These are phyloP conservation scores for Artemisia argyi DNA, from an alignment of 129 eudicot species.

Conservation along the genomic window DNA sequence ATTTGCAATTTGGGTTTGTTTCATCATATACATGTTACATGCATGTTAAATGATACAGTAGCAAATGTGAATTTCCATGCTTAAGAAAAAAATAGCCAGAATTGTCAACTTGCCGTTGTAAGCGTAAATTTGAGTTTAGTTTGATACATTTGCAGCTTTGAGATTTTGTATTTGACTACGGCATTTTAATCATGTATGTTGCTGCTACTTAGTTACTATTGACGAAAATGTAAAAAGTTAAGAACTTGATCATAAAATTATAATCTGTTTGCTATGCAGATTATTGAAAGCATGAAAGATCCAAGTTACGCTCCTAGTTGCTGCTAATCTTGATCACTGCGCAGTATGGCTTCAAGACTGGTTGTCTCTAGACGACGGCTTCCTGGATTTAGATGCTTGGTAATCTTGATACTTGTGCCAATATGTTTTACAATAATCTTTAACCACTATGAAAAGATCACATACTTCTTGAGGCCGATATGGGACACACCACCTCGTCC, in stretches of 20 bases:
- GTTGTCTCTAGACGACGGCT: slow-evolving; percentile 31
- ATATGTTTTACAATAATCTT: slow-evolving; percentile 33
- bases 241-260: too few species aligned
- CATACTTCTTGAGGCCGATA: slow-evolving; percentile 83
- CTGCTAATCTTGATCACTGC: slow-evolving; percentile 9
- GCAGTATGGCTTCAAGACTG: slow-evolving; percentile 50
- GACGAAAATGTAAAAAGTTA: too few species aligned
- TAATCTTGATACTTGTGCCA: slow-evolving; percentile 48
- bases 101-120: neutral
- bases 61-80: too few species aligned
- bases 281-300: neutral
- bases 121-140: slow-evolving; percentile 1
- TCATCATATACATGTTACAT: neutral
- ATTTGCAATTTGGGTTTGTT: slow-evolving; percentile 1
- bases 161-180: too few species aligned
- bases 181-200: too few species aligned
- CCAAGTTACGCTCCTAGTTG: slow-evolving; percentile 15
- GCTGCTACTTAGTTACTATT: too few species aligned
- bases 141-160: neutral
- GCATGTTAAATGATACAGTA: neutral
- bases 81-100: too few species aligned
- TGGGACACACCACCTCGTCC: slow-evolving; percentile 86
- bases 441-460: slow-evolving; percentile 52
- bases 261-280: too few species aligned
- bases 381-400: slow-evolving; percentile 32